Evolutionary conservation across 495 filamentous ascomycete genomes (phyloP).

Genomic region (Sordaria brevicollis): DNA sequence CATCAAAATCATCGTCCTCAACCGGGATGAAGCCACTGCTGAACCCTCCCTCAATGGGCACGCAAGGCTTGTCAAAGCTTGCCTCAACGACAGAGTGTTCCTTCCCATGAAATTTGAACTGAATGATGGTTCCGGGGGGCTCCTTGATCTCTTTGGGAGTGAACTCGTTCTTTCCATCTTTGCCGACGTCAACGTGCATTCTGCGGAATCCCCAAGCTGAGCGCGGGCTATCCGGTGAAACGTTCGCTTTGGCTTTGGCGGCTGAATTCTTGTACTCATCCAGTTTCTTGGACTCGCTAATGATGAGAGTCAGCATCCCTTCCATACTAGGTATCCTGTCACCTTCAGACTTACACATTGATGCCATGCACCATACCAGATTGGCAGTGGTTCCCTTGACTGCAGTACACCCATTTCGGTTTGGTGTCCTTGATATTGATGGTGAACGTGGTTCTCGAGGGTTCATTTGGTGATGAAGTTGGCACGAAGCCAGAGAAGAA

Average conservation of each 20-base stretch:
- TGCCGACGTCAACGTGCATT: constrained; percentile 25
- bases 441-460: constrained; percentile 37
- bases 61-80: constrained; percentile 31
- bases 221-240: constrained; percentile 18
- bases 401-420: constrained; percentile 53
- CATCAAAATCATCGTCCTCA: constrained; percentile 17
- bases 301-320: constrained; percentile 2
- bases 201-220: constrained; percentile 25
- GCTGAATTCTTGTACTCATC: constrained; percentile 23
- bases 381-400: constrained; percentile 33
- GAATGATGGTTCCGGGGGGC: constrained; percentile 23
- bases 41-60: constrained; percentile 28
- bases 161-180: constrained; percentile 21
- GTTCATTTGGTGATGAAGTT: constrained; percentile 16
- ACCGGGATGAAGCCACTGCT: constrained; percentile 36
- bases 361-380: constrained; percentile 31
- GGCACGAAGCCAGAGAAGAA: constrained; percentile 43
- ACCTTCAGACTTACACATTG: constrained; percentile 20
- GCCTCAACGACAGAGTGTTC: constrained; percentile 35
- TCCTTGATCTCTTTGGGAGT: constrained; percentile 29
- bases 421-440: constrained; percentile 45
- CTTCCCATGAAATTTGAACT: constrained; percentile 29
- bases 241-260: constrained; percentile 17
- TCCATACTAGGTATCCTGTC: not conserved
- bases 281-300: constrained; percentile 16